Evolutionary conservation across 208 protist genomes (phyloP), one percentile per base, ranked within the genome.

Genomic region (Leishmania turanica): DNA sequence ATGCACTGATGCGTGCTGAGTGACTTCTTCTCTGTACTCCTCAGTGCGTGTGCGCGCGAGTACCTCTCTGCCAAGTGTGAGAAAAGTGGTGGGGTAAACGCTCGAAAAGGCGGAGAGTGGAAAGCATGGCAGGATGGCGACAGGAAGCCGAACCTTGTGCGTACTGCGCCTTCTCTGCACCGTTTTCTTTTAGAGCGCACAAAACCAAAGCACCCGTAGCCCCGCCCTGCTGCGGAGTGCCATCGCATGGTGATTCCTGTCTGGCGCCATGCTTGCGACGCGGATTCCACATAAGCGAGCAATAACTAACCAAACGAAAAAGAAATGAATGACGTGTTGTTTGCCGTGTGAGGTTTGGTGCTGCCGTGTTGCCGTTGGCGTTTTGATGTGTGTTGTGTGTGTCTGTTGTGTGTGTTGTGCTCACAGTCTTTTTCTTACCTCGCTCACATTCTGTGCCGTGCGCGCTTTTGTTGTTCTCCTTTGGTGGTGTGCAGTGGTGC

Each of bases 371-470:
- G 62, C 15, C 62, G 3, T 64, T 15, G 31, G 31, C 21, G 27
- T 51, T 24, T 17, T 17, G 37, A 40, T 40, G 37, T 9, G 13
- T 8, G 31, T n/a, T 40, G 62, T 19, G 62, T 17, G 62, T 68
- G 60, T 49, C n/a, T n/a, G n/a, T n/a, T 40, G 62, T 19, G 62
- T 17, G 62, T 68, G 60, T 49, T 64, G 71, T 77, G 34, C 64
- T 77, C 79, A 78, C 58, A 78, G n/a, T 47, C 13, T 68, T 77
- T 66, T 77, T 5, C 51, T 19, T 70, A 19, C 58, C 11, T 47
- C 53, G 45, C 21, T 40, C 68, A 68, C 27, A 40, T 40, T 68
- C 3, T 1, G 11, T 68, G 11, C 4, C 11, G 13, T 40, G 62
- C 40, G 62, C 31, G 9, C 31, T 68, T 3, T 37, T 24, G 31